Evolutionary conservation across 2,329 filamentous ascomycete species (phyloP).

Genomic region (Fusarium sororula): DNA sequence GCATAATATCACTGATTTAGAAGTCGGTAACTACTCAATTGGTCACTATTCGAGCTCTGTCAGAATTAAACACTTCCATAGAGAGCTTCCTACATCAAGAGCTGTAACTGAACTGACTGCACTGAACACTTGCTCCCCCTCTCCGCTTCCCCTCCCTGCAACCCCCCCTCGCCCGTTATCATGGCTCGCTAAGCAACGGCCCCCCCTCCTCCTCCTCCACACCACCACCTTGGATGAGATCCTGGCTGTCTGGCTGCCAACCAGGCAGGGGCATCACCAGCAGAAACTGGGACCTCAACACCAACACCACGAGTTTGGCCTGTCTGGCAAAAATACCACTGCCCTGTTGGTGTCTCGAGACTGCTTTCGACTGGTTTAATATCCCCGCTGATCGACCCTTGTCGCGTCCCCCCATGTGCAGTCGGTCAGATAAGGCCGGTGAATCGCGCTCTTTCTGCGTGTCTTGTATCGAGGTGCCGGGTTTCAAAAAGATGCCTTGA

Average conservation of each 20-base stretch:
- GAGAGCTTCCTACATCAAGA: constrained; percentile 23
- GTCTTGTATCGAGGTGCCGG: neutral
- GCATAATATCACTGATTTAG: neutral
- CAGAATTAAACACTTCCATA: constrained; percentile 20
- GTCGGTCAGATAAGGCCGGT: constrained; percentile 41
- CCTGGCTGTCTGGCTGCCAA: constrained; percentile 15
- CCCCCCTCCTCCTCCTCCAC: neutral
- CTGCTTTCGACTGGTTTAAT: constrained; percentile 33
- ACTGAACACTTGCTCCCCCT: neutral
- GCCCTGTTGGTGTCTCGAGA: constrained; percentile 21
- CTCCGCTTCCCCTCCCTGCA: neutral
- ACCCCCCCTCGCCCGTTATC: constrained; percentile 22
- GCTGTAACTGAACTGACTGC: neutral
- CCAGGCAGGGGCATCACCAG: constrained; percentile 5
- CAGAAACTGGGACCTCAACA: constrained; percentile 12
- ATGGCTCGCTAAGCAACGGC: constrained; percentile 26
- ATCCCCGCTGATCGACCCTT: constrained; percentile 40
- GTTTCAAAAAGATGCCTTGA: neutral
- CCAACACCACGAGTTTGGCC: constrained; percentile 16
- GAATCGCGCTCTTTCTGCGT: constrained; percentile 6
- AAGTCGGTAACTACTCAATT: neutral
- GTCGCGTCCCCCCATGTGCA: constrained; percentile 11
- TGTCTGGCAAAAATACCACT: neutral
- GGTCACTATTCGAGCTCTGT: constrained; percentile 5
- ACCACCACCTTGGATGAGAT: constrained; percentile 24